These are phyloP conservation scores for Gelatoporia subvermispora DNA, from an alignment of 768 basidiomycete genomes.

Conservation along the genomic window DNA sequence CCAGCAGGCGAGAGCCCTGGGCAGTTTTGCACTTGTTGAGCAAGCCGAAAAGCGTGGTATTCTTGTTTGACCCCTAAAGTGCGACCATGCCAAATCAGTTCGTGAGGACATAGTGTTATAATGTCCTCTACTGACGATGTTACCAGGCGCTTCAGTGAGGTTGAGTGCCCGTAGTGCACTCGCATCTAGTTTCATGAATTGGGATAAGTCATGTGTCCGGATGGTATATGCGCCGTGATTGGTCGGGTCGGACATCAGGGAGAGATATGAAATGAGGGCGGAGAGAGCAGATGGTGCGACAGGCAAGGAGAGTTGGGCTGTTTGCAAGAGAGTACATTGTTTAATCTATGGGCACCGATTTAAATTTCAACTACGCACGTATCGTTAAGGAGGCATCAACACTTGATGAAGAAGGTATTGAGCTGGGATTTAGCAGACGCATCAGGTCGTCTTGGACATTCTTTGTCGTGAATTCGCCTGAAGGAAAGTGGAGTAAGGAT, in stretches of 20 bases:
- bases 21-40: slow-evolving; percentile 96
- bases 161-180: slow-evolving; percentile 90
- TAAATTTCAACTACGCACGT: slow-evolving; percentile 34
- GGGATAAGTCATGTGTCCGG: slow-evolving; percentile 83
- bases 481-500: background rate
- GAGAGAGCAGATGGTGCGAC: slow-evolving; percentile 76
- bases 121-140: slow-evolving; percentile 20
- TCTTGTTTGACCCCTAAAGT: slow-evolving; percentile 60
- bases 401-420: slow-evolving; percentile 35
- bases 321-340: background rate
- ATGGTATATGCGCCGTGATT: slow-evolving; percentile 81
- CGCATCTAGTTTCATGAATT: slow-evolving; percentile 95
- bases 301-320: slow-evolving; percentile 75
- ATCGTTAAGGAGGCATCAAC: slow-evolving; percentile 49
- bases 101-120: background rate
- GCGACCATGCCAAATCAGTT: background rate
- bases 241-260: slow-evolving; percentile 68
- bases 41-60: slow-evolving; percentile 82
- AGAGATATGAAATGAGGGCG: slow-evolving; percentile 79
- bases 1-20: slow-evolving; percentile 84
- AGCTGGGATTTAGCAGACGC: slow-evolving; percentile 51
- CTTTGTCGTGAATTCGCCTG: slow-evolving; percentile 82
- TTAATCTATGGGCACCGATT: background rate
- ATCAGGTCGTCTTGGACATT: slow-evolving; percentile 78
- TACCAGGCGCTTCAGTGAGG: slow-evolving; percentile 68